Conservation (phyloP, 768 basidiomycete genomes). For the Kondoa malvinella region DNA sequence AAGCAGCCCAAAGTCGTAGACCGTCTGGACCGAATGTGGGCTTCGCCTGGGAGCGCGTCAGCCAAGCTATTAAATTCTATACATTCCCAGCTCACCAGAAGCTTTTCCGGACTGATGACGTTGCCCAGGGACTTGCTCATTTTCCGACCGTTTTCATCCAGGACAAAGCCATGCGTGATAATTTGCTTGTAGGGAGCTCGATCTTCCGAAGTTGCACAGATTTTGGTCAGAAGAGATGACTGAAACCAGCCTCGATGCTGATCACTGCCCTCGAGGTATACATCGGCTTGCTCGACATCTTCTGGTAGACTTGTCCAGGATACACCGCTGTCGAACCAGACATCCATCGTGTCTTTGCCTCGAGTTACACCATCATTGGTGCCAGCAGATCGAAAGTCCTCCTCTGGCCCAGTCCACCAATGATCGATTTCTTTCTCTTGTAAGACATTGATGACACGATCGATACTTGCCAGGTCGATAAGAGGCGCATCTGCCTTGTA, state of each 20-base stretch:
- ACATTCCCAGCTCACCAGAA: too few species aligned
- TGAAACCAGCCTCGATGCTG: constrained; percentile 99
- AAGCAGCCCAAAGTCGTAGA: too few species aligned
- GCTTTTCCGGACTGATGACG: constrained; percentile 74
- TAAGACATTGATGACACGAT: constrained; percentile 60
- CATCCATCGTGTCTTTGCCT: constrained; percentile 91
- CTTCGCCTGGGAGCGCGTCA: too few species aligned
- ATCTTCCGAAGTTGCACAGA: constrained; percentile 39
- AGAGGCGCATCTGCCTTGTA: constrained; percentile 50
- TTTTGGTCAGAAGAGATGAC: constrained; percentile 68
- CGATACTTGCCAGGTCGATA: constrained; percentile 48
- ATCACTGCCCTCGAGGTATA: constrained; percentile 88
- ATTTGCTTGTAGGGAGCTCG: constrained; percentile 56
- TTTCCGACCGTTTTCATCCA: constrained; percentile 71
- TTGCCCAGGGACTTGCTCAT: constrained; percentile 98
- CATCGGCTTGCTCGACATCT: constrained; percentile 42
- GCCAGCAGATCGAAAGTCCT: constrained; percentile 57
- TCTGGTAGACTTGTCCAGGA: constrained; percentile 67
- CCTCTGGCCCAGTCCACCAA: constrained; percentile 81
- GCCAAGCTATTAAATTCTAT: too few species aligned
- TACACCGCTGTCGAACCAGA: constrained; percentile 96
- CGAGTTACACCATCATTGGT: constrained; percentile 37
- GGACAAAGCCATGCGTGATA: constrained; percentile 92
- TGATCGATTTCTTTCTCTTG: constrained; percentile 54
- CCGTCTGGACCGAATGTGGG: too few species aligned